A percentile compares a stretch with the other conserved stretches of the same genome.
phyloP scores from a whole-genome alignment of 352 stramenopile species.

The Pythium pectinolyticum region DNA sequence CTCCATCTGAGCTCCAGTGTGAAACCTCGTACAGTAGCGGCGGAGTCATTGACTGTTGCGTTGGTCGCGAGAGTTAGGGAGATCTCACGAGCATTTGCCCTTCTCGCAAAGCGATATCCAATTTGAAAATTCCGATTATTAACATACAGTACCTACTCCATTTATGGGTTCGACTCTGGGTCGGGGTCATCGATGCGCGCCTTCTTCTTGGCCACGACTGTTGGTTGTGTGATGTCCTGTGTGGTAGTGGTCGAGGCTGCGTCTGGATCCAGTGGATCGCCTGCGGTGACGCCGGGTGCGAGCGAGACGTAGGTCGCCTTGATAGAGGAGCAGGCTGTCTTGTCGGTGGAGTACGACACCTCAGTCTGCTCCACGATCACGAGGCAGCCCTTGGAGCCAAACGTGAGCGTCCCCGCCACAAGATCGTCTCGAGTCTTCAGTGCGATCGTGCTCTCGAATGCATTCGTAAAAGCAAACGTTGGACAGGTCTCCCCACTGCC shows the following conservation, averaged over 20 bases:
- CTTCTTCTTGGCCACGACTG: not conserved
- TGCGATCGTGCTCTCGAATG: slow-evolving; percentile 1
- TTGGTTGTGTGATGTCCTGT: not conserved
- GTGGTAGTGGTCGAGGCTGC: not conserved
- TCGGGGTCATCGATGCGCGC: slow-evolving; percentile 20
- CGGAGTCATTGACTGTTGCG: too few species aligned
- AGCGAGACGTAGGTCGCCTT: slow-evolving; percentile 16
- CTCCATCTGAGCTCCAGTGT: too few species aligned
- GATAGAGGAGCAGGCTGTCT: slow-evolving; percentile 10
- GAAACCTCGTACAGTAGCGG: too few species aligned
- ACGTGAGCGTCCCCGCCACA: slow-evolving; percentile 12
- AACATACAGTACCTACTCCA: not conserved
- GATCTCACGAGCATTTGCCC: too few species aligned
- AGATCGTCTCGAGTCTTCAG: slow-evolving; percentile 17
- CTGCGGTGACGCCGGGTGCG: not conserved
- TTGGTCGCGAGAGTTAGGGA: too few species aligned
- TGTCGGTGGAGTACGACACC: slow-evolving; percentile 14
- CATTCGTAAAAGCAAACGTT: slow-evolving; percentile 15
- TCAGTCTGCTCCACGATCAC: slow-evolving; percentile 6
- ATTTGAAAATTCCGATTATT: slow-evolving; percentile 1
- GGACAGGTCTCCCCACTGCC: slow-evolving; percentile 9
- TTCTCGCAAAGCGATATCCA: not conserved
- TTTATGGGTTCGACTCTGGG: slow-evolving; percentile 4
- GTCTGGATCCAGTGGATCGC: slow-evolving; percentile 23
- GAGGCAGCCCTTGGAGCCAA: slow-evolving; percentile 19